Conservation (phyloP, 495 filamentous ascomycete species). For the Neurospora intermedia region DNA sequence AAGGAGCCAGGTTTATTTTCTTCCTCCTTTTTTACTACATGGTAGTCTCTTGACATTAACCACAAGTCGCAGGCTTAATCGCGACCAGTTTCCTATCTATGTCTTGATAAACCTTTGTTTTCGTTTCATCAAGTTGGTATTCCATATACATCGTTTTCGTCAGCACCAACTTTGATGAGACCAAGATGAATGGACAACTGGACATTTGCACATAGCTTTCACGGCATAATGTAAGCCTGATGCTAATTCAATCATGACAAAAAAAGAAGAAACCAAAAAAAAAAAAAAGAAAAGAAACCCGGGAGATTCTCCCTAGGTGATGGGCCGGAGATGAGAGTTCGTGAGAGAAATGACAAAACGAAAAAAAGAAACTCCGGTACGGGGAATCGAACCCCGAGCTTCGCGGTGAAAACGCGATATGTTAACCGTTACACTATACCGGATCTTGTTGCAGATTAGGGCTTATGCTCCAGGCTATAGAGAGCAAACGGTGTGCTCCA, state of each 20-base stretch:
- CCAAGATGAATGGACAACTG: too few relatives aligned
- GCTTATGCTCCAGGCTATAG: background rate
- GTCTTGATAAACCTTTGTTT: too few relatives aligned
- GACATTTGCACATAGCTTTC: too few relatives aligned
- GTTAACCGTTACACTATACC: conserved; percentile 40
- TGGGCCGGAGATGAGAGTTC: too few relatives aligned
- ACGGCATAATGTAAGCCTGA: too few relatives aligned
- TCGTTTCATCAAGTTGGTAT: too few relatives aligned
- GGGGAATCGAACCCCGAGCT: conserved; percentile 43
- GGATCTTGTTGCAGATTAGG: conserved; percentile 7
- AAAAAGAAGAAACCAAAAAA: background rate
- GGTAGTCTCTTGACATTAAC: too few relatives aligned
- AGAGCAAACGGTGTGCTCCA: background rate
- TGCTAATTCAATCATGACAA: background rate
- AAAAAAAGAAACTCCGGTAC: conserved; percentile 26
- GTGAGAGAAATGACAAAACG: background rate
- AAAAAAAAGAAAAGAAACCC: background rate
- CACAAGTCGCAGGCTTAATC: background rate
- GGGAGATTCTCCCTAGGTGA: too few relatives aligned
- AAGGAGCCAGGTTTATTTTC: background rate
- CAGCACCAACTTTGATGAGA: too few relatives aligned
- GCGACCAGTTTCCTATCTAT: too few relatives aligned
- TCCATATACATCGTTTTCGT: too few relatives aligned
- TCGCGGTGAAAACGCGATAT: conserved; percentile 42
- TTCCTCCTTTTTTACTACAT: background rate